Conservation (phyloP, 2,329 filamentous ascomycete species). For the Hypoxylon sp. region DNA sequence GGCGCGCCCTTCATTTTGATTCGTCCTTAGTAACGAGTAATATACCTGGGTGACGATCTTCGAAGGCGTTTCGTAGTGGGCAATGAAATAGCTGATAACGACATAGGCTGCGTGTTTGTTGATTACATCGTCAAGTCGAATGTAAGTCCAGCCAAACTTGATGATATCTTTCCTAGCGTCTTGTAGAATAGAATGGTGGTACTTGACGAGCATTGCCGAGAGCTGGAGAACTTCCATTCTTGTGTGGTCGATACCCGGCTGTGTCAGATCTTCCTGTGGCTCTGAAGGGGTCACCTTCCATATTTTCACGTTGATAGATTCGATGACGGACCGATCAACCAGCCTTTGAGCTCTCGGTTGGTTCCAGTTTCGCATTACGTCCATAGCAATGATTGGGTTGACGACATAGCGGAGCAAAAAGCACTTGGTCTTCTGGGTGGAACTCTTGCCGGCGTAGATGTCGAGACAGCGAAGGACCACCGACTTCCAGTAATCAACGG, state of each 20-base stretch:
- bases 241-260: conserved; percentile 92
- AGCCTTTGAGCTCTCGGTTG: conserved; percentile 73
- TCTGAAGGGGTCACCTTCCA: conserved; percentile 92
- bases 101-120: conserved; percentile 99
- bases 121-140: conserved; percentile 97
- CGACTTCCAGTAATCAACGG: conserved; percentile 85
- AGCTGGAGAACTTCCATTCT: conserved; percentile 96
- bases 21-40: conserved; percentile 87
- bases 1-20: conserved; percentile 92
- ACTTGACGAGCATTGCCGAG: conserved; percentile 94
- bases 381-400: conserved; percentile 96
- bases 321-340: conserved; percentile 87
- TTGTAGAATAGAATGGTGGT: conserved; percentile 87
- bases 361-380: conserved; percentile 87
- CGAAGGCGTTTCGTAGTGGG: conserved; percentile 92
- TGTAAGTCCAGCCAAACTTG: conserved; percentile 99
- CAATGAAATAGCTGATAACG: conserved; percentile 96
- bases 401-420: conserved; percentile 93
- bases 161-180: conserved; percentile 98
- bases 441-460: conserved; percentile 81
- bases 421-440: conserved; percentile 89
- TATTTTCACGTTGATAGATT: conserved; percentile 89
- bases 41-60: conserved; percentile 98
- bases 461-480: conserved; percentile 89
- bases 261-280: conserved; percentile 82